Base-by-base conservation (phyloP, 2,329 filamentous ascomycete species). In the Apiospora arundinis region DNA sequence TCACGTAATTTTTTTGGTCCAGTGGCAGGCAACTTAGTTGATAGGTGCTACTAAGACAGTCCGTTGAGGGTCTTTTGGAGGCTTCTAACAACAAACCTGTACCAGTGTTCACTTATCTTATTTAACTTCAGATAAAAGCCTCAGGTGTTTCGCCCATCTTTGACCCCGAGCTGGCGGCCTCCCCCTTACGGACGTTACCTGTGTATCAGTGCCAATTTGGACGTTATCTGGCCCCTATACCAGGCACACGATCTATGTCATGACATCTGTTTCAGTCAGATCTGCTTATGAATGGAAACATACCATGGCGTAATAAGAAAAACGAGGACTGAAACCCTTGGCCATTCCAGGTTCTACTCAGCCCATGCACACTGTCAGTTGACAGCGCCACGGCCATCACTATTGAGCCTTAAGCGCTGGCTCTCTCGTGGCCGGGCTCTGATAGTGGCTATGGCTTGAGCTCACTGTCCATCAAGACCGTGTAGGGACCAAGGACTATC, bases 51-150 rank as follows among this genome's bases (percentile, higher is more conserved):
- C 37, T 40, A 40, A 40, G 37, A 40, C 37, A 40, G 37, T 40
- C 37, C 37, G 37, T 40, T 40, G 37, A 40, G 37, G 37, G 37
- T 40, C 37, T 40, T 40, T 40, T 40, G 37, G 37, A 40, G 37
- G 37, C 37, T 40, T 40, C 37, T 40, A 40, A 40, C 45, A 46
- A 46, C 45, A 46, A 21, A 21, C 45, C 45, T 46, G 45, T 46
- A 46, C 45, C 21, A 46, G 21, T 46, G 16, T 46, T 46, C 46
- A 48, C 18, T 48, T 23, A 48, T 48, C 46, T 48, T 48, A 48
- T 48, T 48, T 48, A 48, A 48, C 46, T 48, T 48, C 46, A 48
- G 46, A 48, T 48, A 48, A 48, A 52, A 52, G 48, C 48, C 23
- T 52, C 48, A 28, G 23, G 25, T 5, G 46, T 21, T 48, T 48